phyloP scores from a whole-genome alignment of 2,329 filamentous ascomycete species.

The Gnomoniopsis smithogilvyi region DNA sequence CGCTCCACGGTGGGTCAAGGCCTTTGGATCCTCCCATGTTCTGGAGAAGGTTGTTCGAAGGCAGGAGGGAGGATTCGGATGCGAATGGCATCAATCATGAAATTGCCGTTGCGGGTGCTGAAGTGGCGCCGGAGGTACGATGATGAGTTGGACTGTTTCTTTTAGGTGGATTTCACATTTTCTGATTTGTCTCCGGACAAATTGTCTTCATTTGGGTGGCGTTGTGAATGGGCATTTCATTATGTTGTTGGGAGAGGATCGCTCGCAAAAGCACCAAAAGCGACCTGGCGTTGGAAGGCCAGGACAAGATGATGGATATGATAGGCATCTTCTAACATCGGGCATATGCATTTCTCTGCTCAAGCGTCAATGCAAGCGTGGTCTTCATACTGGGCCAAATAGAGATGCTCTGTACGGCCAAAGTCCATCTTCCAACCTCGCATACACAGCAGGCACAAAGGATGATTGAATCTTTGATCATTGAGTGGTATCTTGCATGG shows the following conservation, averaged over 20 bases:
- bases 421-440: neutral
- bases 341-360: neutral
- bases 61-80: conserved; percentile 44
- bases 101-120: conserved; percentile 54
- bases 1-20: conserved; percentile 77
- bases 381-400: neutral
- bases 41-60: conserved; percentile 84
- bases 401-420: conserved; percentile 4
- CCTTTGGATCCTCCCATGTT: conserved; percentile 86
- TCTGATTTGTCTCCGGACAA: neutral
- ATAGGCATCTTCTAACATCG: neutral
- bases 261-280: neutral
- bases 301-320: neutral
- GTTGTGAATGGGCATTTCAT: conserved; percentile 1
- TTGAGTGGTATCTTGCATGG: neutral
- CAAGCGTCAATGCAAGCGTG: neutral
- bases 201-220: conserved; percentile 7
- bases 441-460: neutral
- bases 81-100: conserved; percentile 59
- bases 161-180: neutral
- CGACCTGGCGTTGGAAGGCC: conserved; percentile 4
- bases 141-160: conserved; percentile 20
- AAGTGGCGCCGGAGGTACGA: conserved; percentile 32
- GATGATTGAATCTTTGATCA: neutral
- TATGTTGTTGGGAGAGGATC: conserved; percentile 1